Evolutionary conservation across 2,329 filamentous ascomycete genomes (phyloP).

Genomic region (Ilyonectria robusta): DNA sequence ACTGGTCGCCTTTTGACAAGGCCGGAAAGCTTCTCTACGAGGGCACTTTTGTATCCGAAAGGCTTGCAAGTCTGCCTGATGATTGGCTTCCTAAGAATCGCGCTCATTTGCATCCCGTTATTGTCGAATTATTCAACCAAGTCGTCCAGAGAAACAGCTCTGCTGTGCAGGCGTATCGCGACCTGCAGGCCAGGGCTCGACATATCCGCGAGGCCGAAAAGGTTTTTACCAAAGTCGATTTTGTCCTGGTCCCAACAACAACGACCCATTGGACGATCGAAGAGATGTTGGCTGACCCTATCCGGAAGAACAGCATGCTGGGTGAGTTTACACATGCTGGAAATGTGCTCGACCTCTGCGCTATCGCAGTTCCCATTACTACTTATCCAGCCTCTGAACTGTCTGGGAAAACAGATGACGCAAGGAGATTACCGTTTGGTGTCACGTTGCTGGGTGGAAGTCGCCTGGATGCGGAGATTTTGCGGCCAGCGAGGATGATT

Average conservation of each 20-base stretch:
- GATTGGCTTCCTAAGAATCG: slow-evolving; percentile 47
- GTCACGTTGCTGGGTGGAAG: slow-evolving; percentile 57
- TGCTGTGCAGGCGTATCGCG: slow-evolving; percentile 59
- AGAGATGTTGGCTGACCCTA: slow-evolving; percentile 65
- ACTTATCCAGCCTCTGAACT: slow-evolving; percentile 12
- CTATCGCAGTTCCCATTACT: slow-evolving; percentile 30
- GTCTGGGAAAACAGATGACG: slow-evolving; percentile 55
- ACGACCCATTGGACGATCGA: slow-evolving; percentile 63
- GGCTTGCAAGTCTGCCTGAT: slow-evolving; percentile 62
- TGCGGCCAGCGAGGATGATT: slow-evolving; percentile 36
- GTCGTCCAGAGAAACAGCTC: slow-evolving; percentile 35
- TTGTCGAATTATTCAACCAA: slow-evolving; percentile 56
- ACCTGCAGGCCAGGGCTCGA: slow-evolving; percentile 57
- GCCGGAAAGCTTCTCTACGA: slow-evolving; percentile 67
- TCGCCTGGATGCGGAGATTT: slow-evolving; percentile 56
- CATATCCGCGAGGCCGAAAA: slow-evolving; percentile 55
- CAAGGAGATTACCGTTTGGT: slow-evolving; percentile 58
- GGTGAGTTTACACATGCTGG: slow-evolving; percentile 69
- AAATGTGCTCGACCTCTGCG: slow-evolving; percentile 70
- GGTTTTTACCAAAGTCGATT: slow-evolving; percentile 60
- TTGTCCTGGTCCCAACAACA: slow-evolving; percentile 67
- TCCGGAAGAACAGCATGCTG: slow-evolving; percentile 64
- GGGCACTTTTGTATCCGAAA: slow-evolving; percentile 67
- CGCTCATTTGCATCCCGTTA: slow-evolving; percentile 58
- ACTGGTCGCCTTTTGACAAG: slow-evolving; percentile 63